Evolutionary conservation across 2,329 filamentous ascomycete species (phyloP).

Genomic region (Arachnomyces sp.): DNA sequence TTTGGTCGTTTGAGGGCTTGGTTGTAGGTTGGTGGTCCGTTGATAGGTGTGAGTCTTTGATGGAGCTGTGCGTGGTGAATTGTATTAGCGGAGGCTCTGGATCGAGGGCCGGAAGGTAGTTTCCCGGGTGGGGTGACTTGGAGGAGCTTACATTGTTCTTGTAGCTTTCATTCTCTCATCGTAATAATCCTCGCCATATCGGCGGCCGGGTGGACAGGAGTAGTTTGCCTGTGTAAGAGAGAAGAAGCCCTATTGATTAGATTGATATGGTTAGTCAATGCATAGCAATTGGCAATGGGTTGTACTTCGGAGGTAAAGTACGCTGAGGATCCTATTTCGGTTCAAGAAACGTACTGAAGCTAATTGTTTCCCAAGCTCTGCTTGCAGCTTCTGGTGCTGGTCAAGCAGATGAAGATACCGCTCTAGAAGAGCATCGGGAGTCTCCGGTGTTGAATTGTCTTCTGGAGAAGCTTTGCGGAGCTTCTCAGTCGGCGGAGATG

Average conservation of each 20-base stretch:
- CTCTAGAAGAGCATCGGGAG: constrained; percentile 35
- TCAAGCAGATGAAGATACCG: constrained; percentile 38
- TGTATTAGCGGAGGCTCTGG: neutral
- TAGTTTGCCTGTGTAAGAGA: constrained; percentile 44
- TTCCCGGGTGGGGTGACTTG: too few species aligned
- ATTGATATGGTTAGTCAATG: constrained; percentile 15
- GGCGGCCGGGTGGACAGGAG: constrained; percentile 35
- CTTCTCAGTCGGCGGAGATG: constrained; percentile 15
- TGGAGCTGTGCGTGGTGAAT: too few species aligned
- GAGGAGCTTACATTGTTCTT: constrained; percentile 28
- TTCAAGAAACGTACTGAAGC: constrained; percentile 38
- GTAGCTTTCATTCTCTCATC: constrained; percentile 45
- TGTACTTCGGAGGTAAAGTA: too few species aligned
- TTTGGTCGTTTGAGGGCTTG: too few species aligned
- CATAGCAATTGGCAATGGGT: too few species aligned
- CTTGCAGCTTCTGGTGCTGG: constrained; percentile 34
- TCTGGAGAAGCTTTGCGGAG: constrained; percentile 13
- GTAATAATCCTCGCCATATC: constrained; percentile 44
- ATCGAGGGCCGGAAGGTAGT: neutral
- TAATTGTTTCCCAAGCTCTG: constrained; percentile 28
- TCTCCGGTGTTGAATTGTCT: constrained; percentile 17
- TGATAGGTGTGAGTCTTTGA: too few species aligned
- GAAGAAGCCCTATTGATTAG: constrained; percentile 36
- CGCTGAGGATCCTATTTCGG: too few species aligned
- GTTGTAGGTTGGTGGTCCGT: too few species aligned